Percentiles rank a stretch among this genome's conserved stretches.
Evolutionary conservation across 257 asterid genomes (phyloP).

Genomic region (Przewalskia tangutica): DNA sequence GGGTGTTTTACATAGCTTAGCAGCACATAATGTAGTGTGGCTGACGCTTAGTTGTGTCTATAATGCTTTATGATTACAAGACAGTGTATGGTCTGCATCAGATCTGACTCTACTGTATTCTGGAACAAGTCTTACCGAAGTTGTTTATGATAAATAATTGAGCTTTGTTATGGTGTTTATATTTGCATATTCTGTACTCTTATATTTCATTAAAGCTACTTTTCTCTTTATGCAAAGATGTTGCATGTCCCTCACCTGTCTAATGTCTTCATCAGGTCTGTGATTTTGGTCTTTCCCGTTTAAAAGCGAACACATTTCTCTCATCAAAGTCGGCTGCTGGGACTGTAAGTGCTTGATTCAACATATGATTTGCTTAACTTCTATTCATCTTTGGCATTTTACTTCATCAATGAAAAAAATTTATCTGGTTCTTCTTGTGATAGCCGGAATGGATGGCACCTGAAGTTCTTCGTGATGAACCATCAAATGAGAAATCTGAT

Average conservation of each 20-base stretch:
- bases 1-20: too few relatives aligned
- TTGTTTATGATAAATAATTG: background rate
- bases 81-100: background rate
- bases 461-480: constrained; percentile 96
- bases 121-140: background rate
- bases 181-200: background rate
- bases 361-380: background rate
- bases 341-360: constrained; percentile 51
- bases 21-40: too few relatives aligned
- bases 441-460: constrained; percentile 99
- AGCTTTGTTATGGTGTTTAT: background rate
- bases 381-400: constrained; percentile 11
- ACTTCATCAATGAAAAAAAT: background rate
- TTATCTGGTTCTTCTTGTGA: constrained; percentile 4
- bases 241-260: background rate
- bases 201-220: background rate
- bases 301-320: constrained; percentile 86
- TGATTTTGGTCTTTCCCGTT: constrained; percentile 96
- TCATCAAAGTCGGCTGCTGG: constrained; percentile 99
- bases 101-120: too few relatives aligned
- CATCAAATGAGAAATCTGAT: constrained; percentile 92
- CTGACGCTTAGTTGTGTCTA: background rate
- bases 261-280: constrained; percentile 56
- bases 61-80: background rate
- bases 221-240: background rate